These are phyloP conservation scores for Pichia sp. DNA, from an alignment of 1,139 yeast genomes.

Conservation along the genomic window DNA sequence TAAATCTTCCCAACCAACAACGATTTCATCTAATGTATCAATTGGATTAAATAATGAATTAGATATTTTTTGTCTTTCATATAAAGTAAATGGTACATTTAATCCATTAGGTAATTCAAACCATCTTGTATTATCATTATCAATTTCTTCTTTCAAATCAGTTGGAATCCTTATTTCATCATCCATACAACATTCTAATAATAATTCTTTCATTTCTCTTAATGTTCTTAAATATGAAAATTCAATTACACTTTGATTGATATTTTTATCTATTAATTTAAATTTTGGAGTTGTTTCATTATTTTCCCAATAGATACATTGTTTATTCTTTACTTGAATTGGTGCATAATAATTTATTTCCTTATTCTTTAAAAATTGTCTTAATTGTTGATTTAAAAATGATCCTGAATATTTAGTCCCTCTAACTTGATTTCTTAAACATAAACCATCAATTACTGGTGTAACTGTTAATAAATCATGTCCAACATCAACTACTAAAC, in stretches of 20 bases:
- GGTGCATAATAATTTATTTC: conserved; percentile 29
- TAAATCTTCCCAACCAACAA: conserved; percentile 29
- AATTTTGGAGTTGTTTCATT: conserved; percentile 25
- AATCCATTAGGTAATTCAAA: conserved; percentile 82
- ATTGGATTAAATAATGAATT: conserved; percentile 70
- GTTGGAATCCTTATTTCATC: conserved; percentile 16
- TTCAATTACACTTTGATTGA: conserved; percentile 38
- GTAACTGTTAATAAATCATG: conserved; percentile 79
- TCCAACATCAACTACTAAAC: conserved; percentile 89
- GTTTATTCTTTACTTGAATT: conserved; percentile 34
- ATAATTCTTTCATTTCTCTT: conserved; percentile 61
- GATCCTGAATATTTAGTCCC: conserved; percentile 64
- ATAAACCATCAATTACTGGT: conserved; percentile 91
- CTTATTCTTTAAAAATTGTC: conserved; percentile 24
- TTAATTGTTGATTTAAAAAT: conserved; percentile 42
- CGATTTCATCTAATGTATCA: conserved; percentile 26
- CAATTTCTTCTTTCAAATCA: conserved; percentile 13
- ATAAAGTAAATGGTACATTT: conserved; percentile 41
- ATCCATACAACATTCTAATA: conserved; percentile 28
- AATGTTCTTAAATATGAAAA: conserved; percentile 30
- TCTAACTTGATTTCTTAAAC: conserved; percentile 64
- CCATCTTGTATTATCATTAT: conserved; percentile 37
- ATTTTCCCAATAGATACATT: conserved; percentile 28
- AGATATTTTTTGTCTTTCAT: conserved; percentile 61
- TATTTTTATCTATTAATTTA: conserved; percentile 27